Evolutionary conservation across 2,329 filamentous ascomycete genomes (phyloP), one percentile per base, ranked within the genome.

Genomic region (Cordyceps sp.): DNA sequence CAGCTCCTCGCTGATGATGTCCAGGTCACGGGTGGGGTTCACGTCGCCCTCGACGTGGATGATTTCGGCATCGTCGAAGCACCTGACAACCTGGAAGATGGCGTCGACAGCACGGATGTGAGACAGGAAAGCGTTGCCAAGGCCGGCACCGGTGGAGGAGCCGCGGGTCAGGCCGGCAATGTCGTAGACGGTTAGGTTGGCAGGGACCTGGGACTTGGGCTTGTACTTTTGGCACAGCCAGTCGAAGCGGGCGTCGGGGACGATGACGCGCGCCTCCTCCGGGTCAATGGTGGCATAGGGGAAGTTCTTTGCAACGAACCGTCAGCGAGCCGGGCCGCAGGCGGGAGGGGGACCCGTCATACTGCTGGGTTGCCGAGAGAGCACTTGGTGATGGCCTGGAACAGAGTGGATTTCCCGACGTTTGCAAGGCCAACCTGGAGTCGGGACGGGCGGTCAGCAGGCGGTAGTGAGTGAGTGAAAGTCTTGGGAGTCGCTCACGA

Each of bases 31-130:
- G 38, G 81, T 73, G 22, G 90, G 92, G 61, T 98, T 82, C 47
- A 98, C 92, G 49, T 98, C 90, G 54, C 90, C 92, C 68, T 98
- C 92, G 43, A 98, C 86, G 70, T 98, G 90, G 48, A 94, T 96
- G 49, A 98, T 98, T 62, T 98, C 90, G 37, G 88, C 90, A 66
- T 98, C 90, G 53, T 98, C 92, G 61, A 98, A 94, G 63, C 82
- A 93, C 48, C 86, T 78, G 24, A 94, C 86, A 28, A 94, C 86
- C 59, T 93, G 83, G 69, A 93, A 94, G 60, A 94, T 93, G 58
- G 86, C 86, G 66, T 94, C 86, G 58, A 94, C 86, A 33, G 90
- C 90, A 54, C 92, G 84, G 47, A 98, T 98, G 59, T 98, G 90
- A 24, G 90, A 96, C 63, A 98, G 66, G 74, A 98, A 98, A 45